Base-by-base conservation (phyloP, 345 rosid species). In the Pugionium dolabratum region DNA sequence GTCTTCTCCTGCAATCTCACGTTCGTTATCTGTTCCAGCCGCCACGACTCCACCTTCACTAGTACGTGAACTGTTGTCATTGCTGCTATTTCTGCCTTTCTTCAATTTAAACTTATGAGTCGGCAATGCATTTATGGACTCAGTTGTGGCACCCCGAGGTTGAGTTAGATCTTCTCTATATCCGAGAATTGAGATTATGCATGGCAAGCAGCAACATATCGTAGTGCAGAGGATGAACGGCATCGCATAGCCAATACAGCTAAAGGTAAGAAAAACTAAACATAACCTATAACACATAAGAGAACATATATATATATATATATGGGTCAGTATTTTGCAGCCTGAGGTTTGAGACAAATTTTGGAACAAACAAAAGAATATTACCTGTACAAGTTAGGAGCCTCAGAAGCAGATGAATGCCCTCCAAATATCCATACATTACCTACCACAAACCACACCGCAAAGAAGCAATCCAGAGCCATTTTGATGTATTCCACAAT, bases 341-440 rank as follows among this genome's bases (percentile, higher is more conserved):
- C 18, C 18, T 18, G 18, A 18, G 18, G 25, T 37, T 41, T 28
- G 10, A 39, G 52, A 3, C 29, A 26, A 27, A 56, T 7, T 33
- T 31, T 6, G 3, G 8, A 9, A 7, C 59, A 34, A 29, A 10
- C 1, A 4, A 37, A 52, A 7, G 40, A 51, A 40, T 37, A 18
- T 2, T 47, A 90, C 97, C 97, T 88, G 83, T 94, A 94, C 91
- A 94, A 76, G 76, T 90, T 90, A 62, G 99, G 99, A 69, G 99
- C 97, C 67, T 86, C 97, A 2, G 40, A 28, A 33, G 88, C 83
- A 70, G 99, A 90, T 62, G 97, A 75, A 73, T 85, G 99, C 30
- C 99, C 96, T 49, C 99, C 99, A 69, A 94, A 94, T 66, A 88
- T 85, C 99, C 97, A 94, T 9, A 94, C 97, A 57, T 94, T 94